Conservation (phyloP, 305 asterid species). For the Withania somnifera region DNA sequence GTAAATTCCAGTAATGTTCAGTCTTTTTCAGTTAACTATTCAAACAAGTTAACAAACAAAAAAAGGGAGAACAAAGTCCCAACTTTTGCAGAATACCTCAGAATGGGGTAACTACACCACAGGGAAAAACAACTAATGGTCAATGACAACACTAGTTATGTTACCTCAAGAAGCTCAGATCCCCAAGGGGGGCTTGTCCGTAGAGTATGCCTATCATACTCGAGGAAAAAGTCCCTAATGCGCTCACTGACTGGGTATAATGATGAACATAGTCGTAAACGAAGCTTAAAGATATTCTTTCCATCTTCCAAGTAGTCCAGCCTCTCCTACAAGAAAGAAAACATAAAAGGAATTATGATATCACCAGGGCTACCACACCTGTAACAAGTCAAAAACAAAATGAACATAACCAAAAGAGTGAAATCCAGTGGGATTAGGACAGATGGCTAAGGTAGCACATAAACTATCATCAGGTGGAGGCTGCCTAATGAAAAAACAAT, state of each 20-base stretch:
- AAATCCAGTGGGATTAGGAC: neutral
- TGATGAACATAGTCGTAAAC: slow-evolving; percentile 87
- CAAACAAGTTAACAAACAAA: neutral
- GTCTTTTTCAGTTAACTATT: neutral
- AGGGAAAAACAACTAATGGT: neutral
- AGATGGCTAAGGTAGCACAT: neutral
- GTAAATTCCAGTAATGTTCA: neutral
- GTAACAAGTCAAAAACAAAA: neutral
- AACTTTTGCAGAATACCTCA: neutral
- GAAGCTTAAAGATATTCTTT: slow-evolving; percentile 74
- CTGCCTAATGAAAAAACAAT: neutral
- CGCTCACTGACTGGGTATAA: slow-evolving; percentile 93
- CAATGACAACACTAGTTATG: neutral
- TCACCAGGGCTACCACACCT: neutral
- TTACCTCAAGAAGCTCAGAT: slow-evolving; percentile 98
- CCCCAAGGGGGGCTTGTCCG: slow-evolving; percentile 99
- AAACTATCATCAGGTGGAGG: neutral
- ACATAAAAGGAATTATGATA: neutral
- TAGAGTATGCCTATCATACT: slow-evolving; percentile 92
- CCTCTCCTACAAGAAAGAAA: slow-evolving; percentile 56
- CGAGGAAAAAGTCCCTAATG: slow-evolving; percentile 94
- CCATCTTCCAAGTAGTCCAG: slow-evolving; percentile 96
- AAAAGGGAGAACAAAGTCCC: neutral
- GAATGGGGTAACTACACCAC: neutral
- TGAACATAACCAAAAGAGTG: neutral